Base-by-base conservation (phyloP, 441 rosid species). In the Adansonia rubrostipa region DNA sequence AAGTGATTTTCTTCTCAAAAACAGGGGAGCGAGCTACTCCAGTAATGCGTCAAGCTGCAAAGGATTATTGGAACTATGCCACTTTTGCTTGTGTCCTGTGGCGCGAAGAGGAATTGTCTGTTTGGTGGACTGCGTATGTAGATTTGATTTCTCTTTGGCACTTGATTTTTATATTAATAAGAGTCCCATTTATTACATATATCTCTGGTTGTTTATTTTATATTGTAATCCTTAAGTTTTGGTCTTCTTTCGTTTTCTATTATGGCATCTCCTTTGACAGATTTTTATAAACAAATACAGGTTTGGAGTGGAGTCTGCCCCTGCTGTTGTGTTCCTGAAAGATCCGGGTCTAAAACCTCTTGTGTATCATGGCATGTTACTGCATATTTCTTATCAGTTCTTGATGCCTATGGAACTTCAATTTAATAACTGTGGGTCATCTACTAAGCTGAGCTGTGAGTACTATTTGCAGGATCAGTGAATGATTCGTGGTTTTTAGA, bases 1-100 rank as follows among this genome's bases (percentile, higher is more conserved):
- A 93, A 84, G 91, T 93, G 80, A 90, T 96, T 86, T 86, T 93
- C 84, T 93, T 96, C 93, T 94, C 99, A 78, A 89, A 93, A 87
- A 91, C 98, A n/a, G 99, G 98, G 84, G 94, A 89, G 85, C 96
- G 99, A 64, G 98, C 98, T 54, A 85, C 94, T 83, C 98, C 99
- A 66, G 79, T 84, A 79, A 78, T 93, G 9, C 98, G 99, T 36
- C 94, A 91, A 79, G 90, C 90, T 82, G 95, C 97, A 64, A 91
- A 88, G 84, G 82, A 88, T 76, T 94, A 93, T 80, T 88, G 91
- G 94, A 87, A 87, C 81, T 90, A 90, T 88, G 93, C 94, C 70
- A 90, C 98, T 54, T 86, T 92, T 83, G 94, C 96, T 20, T 89
- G 86, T 63, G 89, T 96, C 65, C 89, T 96, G 42, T 96, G 99